Evolutionary conservation across 108 stramenopile genomes (phyloP), one percentile per base, ranked within the genome.

Genomic region (Aureococcus anophagefferens): DNA sequence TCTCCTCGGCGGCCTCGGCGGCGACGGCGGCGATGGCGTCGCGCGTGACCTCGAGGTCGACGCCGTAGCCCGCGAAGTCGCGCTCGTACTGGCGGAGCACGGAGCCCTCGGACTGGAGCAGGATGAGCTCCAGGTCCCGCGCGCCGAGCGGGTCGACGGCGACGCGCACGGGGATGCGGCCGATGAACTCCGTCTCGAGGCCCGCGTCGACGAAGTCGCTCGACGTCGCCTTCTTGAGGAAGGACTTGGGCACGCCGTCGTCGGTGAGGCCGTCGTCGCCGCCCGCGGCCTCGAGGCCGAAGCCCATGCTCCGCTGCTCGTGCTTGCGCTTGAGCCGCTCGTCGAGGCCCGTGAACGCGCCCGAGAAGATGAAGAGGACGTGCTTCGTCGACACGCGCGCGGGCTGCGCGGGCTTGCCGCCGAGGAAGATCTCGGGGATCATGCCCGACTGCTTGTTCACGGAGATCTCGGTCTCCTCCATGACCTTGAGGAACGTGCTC

Each of bases 321-420:
- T 64, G 29, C 64, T 64, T 32, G 14, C 16, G 64, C 30, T 13
- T 11, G 14, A 64, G 32, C 30, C 30, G 7, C 5, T 30, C 64
- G 11, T 31, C 32, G 11, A 64, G 64, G 14, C 30, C 33, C 32
- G 64, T 64, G 64, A 64, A 64, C 4, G 64, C 64, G 32, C 64
- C 64, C 18, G 64, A 64, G 32, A 64, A 64, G 64, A 64, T 64
- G 64, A 64, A 64, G 32, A 64, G 64, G 32, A 64, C 30, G 32
- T 64, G 64, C 5, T 25, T 13, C 32, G 64, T 64, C 3, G 32
- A 33, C 3, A 64, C 29, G 51, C 51, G 51, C 51, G 4, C 7
- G 21, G 51, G 21, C 51, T 18, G 0, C 21, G 14, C 25, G 25
- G 1, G 7, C 21, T 11, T 11, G 51, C 51, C 51, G 21, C 51